phyloP scores from a whole-genome alignment of 441 rosid genomes.

The Omphalea diandra region DNA sequence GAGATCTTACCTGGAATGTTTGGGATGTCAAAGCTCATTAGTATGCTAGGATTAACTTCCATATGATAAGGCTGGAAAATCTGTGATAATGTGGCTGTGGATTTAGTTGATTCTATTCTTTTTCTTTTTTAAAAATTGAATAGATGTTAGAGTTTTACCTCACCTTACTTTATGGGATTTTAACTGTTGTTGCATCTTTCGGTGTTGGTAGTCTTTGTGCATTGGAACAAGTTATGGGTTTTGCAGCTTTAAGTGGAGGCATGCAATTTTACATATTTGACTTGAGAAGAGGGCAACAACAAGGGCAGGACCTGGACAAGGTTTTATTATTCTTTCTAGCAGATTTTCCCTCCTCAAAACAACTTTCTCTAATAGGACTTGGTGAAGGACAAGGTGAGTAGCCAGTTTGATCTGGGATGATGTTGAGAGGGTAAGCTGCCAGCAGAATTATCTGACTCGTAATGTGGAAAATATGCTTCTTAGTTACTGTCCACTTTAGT shows the following conservation, averaged over 20 bases:
- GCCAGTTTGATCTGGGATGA: neutral
- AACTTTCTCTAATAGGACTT: conserved; percentile 88
- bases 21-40: no score
- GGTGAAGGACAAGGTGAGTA: conserved; percentile 86
- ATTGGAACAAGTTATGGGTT: conserved; percentile 36
- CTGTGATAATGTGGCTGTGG: no score
- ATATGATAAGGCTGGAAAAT: no score
- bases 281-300: conserved; percentile 87
- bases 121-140: no score
- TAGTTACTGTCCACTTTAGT: no score
- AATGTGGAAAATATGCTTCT: no score
- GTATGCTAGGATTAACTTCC: no score
- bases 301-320: conserved; percentile 93
- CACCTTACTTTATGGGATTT: neutral
- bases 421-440: no score
- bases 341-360: conserved; percentile 70
- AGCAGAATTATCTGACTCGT: no score
- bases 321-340: conserved; percentile 80
- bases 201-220: neutral
- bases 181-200: neutral
- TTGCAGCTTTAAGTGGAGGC: conserved; percentile 61
- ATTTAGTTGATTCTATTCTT: no score
- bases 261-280: conserved; percentile 78
- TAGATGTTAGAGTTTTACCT: neutral
- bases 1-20: no score